Evolutionary conservation across 176 grass and related monocot genomes (phyloP).

Genomic region (Avena eriantha): DNA sequence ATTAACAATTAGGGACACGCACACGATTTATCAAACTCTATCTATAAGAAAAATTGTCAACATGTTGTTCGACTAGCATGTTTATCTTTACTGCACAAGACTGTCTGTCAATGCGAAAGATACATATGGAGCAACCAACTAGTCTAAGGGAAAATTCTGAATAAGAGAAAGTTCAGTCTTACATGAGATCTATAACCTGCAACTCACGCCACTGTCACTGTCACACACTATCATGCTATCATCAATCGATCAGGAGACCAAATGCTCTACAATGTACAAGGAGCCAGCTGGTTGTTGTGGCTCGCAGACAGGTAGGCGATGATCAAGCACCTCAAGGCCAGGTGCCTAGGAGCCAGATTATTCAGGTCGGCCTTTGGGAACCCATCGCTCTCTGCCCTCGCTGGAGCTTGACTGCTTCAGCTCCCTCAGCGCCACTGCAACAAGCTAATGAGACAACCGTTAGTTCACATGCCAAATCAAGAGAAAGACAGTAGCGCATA

Average conservation of each 20-base stretch:
- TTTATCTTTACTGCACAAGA: too few species aligned
- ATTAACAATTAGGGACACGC: too few species aligned
- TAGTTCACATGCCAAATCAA: background rate
- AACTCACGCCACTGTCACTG: too few species aligned
- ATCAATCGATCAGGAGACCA: background rate
- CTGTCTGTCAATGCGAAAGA: too few species aligned
- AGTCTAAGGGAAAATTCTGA: too few species aligned
- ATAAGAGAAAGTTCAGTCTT: too few species aligned
- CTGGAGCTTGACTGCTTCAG: slow-evolving; percentile 37
- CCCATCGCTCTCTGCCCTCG: slow-evolving; percentile 8
- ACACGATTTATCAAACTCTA: too few species aligned
- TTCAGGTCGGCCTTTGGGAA: background rate
- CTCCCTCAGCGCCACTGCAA: slow-evolving; percentile 50
- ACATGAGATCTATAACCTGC: too few species aligned
- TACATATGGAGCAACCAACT: too few species aligned
- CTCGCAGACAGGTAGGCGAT: background rate
- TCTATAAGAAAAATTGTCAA: too few species aligned
- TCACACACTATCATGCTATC: background rate
- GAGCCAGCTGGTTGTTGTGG: background rate
- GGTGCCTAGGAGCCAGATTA: background rate
- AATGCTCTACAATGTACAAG: background rate
- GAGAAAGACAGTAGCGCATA: background rate
- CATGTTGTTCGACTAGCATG: too few species aligned
- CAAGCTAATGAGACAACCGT: slow-evolving; percentile 26
- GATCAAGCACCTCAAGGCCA: background rate